Conservation (phyloP, 495 filamentous ascomycete species). For the Cercophora scortea region DNA sequence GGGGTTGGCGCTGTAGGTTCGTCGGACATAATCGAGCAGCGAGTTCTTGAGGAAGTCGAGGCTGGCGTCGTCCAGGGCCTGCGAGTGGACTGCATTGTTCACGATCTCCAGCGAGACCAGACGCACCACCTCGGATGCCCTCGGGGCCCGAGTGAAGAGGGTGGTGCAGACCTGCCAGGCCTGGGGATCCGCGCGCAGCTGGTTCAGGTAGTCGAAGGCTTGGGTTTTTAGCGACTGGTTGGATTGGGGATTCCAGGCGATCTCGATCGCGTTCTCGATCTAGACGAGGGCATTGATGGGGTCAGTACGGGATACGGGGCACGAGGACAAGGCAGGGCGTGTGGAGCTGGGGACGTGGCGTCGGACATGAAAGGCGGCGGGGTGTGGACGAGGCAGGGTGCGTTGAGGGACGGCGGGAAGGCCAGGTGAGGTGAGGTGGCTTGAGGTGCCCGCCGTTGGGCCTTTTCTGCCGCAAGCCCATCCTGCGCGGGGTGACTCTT, state of each 20-base stretch:
- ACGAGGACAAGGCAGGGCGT: too few relatives aligned
- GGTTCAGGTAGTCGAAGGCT: constrained; percentile 81
- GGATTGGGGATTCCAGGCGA: constrained; percentile 71
- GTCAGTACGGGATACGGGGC: constrained; percentile 4
- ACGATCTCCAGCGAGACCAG: constrained; percentile 83
- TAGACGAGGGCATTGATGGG: constrained; percentile 27
- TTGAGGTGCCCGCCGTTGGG: not conserved
- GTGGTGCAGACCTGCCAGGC: constrained; percentile 81
- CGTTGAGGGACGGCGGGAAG: too few relatives aligned
- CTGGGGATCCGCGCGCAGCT: constrained; percentile 65
- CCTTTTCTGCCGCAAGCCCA: not conserved
- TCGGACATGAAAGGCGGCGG: too few relatives aligned
- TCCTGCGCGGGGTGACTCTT: not conserved
- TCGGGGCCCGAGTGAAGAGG: constrained; percentile 79
- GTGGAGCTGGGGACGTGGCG: too few relatives aligned
- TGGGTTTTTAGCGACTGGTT: constrained; percentile 69
- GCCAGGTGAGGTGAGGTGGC: not conserved
- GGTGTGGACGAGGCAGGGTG: too few relatives aligned
- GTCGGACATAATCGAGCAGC: constrained; percentile 67
- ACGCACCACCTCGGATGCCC: constrained; percentile 72
- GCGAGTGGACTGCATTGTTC: constrained; percentile 76
- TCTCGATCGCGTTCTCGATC: constrained; percentile 89
- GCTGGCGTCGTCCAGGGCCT: constrained; percentile 58
- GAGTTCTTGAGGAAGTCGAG: constrained; percentile 65
- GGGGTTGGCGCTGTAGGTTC: constrained; percentile 55